Evolutionary conservation across 176 grass and related monocot species (phyloP), one percentile per base, ranked within the genome.

Genomic region (Zizania latifolia): DNA sequence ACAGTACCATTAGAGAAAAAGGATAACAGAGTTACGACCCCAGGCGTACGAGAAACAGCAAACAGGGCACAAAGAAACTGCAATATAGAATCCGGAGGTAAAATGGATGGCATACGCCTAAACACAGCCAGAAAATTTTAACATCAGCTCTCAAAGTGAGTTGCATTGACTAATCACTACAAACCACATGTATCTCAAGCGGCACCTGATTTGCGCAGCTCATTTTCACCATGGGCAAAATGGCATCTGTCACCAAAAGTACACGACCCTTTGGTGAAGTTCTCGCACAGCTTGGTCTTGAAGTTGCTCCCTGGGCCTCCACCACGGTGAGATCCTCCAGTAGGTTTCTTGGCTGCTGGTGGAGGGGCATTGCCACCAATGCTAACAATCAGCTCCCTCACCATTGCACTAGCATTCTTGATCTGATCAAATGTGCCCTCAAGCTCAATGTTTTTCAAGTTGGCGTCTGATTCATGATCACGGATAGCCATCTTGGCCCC

Each of bases 361-460:
- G 33, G 12, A 24, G 55, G 28, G 39, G 64, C 69, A 31, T 48
- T 53, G 8, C 79, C 75, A 27, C 83, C 68, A 24, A 97, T 78
- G 60, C 78, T 87, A 30, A 87, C 80, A 60, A 97, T 97, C 41
- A 97, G 61, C 46, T 97, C 94, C 50, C 74, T 85, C 29, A 97
- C 86, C 90, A 91, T 81, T 8, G 74, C 65, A 21, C 83, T 93
- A 23, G 94, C 94, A 51, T 93, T 68, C 27, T 93, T 93, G 78
- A 97, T 93, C 71, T 93, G 94, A 85, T 93, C 88, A 72, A 97
- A 97, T 9, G 88, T 85, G 27, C 94, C 90, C 78, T 89, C 88
- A n/a, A 93, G 82, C 70, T 91, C 88, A 59, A 97, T 93, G 68
- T 97, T 97, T 65, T 85, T 97, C 78, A 97, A 67, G 59, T 30